Base-by-base conservation (phyloP, 257 asterid genomes). In the Lycium ferocissimum region DNA sequence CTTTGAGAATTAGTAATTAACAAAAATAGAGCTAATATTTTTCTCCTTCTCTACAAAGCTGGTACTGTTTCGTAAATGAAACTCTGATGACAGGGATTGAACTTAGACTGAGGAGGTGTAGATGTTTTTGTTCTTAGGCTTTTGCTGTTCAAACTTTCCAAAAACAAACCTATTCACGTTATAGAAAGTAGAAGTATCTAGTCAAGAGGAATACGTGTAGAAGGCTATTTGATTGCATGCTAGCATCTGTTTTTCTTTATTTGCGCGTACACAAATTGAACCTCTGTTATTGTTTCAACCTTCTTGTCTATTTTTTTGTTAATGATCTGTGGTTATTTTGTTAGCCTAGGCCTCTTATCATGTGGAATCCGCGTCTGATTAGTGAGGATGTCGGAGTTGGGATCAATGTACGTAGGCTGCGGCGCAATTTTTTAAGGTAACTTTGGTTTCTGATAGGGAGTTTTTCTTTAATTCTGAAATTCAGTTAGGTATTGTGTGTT, bases 271-370 rank as follows among this genome's bases (percentile, higher is more conserved):
- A 15, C 38, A 38, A 70, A 70, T 15, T 70, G 54, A 40, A 70
- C 51, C 26, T 70, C 33, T 70, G 78, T 70, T 38, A 15, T 38
- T 38, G 26, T 63, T 38, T 38, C 33, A 38, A 38, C 53, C 14
- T 38, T 38, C 49, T 38, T 38, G 49, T 70, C 53, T 38, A 2
- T 15, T 12, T 75, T 14, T 83, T 70, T 84, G 86, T 89, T 80
- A 69, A 84, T 86, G 79, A 84, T 90, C 85, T 86, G 80, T 75
- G 82, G 80, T 85, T 80, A 58, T 86, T 81, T 84, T 90, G 88
- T 89, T 92, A 96, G 99, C 98, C 98, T 91, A 96, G 98, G 93
- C 98, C 99, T 89, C 98, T 96, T 86, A 91, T 96, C 94, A 96
- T 96, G 99, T 96, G 99, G 99, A 96, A 96, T 85, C 99, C 99